Base-by-base conservation (phyloP, 768 basidiomycete species). In the Phaeotremella fagi region DNA sequence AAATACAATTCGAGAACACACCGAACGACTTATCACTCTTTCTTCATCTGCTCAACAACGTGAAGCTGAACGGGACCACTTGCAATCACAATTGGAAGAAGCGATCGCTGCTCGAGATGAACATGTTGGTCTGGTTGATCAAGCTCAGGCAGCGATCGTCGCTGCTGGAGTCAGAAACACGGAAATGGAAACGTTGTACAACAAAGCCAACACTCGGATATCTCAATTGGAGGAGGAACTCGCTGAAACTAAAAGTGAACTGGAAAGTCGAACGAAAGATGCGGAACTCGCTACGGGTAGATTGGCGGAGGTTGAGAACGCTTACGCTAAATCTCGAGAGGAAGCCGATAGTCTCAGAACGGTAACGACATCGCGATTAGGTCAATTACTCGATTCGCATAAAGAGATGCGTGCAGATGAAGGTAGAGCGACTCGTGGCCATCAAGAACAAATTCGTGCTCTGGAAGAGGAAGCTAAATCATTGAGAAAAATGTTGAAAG, bases 331-430 rank as follows among this genome's bases (percentile, higher is more conserved):
- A 73, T 89, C 90, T 37, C 83, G 90, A 14, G 87, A 92, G 75
- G 90, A 97, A 77, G 89, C 90, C 2, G 92, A 95, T 72, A 83
- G 86, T 1, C 84, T 91, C 73, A 80, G 90, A 49, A 85, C 87
- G 20, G 77, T 90, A 47, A 91, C 91, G 2, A 94, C 89, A 1
- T 83, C 85, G 43, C 82, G 85, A 64, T 80, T 95, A 2, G 90
- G 90, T 22, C 83, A 92, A 69, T 79, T 95, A 18, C 78, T 95
- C 42, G 88, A 92, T 69, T 84, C 86, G 2, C 91, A 94, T 77
- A 82, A 85, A 29, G 87, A 89, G 64, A 79, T 91, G 47, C 83
- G 82, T 72, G 82, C 85, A 12, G 90, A 90, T 65, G 89, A 95
- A 68, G 87, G 88, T 61, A 82, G 88, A 24, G 58, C 83, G 20